Evolutionary conservation across 2,329 filamentous ascomycete species (phyloP).

Genomic region (Verticillium nonalfalfae): DNA sequence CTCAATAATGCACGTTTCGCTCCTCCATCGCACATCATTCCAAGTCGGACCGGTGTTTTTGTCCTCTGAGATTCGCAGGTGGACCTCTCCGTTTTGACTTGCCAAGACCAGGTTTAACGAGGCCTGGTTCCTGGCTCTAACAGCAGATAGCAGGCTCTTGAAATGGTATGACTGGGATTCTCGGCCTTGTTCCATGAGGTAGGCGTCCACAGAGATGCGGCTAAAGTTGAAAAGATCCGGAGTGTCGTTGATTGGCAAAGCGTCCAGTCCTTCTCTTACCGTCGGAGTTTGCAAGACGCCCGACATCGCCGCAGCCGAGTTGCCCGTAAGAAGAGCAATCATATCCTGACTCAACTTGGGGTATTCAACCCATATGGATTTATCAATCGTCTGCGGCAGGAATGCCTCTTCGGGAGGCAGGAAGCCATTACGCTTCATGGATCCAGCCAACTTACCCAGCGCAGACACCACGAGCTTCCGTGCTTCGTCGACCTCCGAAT

Average conservation of each 20-base stretch:
- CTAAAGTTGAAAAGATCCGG: conserved; percentile 70
- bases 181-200: conserved; percentile 65
- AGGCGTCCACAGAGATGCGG: conserved; percentile 67
- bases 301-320: conserved; percentile 41
- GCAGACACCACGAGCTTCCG: conserved; percentile 54
- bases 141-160: conserved; percentile 69
- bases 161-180: conserved; percentile 63
- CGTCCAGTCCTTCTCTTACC: conserved; percentile 53
- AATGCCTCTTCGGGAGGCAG: conserved; percentile 63
- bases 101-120: conserved; percentile 67
- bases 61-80: conserved; percentile 65
- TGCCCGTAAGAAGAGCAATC: conserved; percentile 61
- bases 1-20: conserved; percentile 58
- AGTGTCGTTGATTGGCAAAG: conserved; percentile 73
- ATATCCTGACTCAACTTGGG: conserved; percentile 68
- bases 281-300: conserved; percentile 38
- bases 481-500: conserved; percentile 44
- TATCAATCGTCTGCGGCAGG: conserved; percentile 73
- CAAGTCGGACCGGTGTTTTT: conserved; percentile 66
- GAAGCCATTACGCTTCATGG: conserved; percentile 79
- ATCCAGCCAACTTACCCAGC: conserved; percentile 68
- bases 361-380: conserved; percentile 76
- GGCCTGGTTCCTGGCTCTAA: conserved; percentile 63
- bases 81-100: conserved; percentile 73
- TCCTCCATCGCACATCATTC: conserved; percentile 77